phyloP scores from a whole-genome alignment of 345 rosid genomes.

The Balakata baccata region DNA sequence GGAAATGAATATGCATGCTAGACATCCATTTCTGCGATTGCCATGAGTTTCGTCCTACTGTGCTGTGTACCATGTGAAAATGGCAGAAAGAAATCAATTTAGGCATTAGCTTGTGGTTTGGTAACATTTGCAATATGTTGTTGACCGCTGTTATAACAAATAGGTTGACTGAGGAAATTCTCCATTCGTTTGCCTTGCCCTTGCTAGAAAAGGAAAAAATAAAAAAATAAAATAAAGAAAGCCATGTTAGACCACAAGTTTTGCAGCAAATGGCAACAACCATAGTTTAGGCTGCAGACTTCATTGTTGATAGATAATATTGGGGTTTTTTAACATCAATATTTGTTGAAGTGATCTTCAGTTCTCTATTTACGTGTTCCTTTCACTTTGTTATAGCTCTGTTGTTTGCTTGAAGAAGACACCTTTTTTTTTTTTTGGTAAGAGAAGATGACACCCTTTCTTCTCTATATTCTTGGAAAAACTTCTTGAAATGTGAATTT shows the following conservation, averaged over 20 bases:
- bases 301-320: not conserved
- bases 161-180: not conserved
- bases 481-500: not conserved
- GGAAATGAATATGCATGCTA: not conserved
- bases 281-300: not conserved
- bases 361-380: not conserved
- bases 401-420: not conserved
- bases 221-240: no score
- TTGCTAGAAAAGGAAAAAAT: not conserved
- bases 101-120: no score
- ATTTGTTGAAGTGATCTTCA: not conserved
- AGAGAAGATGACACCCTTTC: no score
- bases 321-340: not conserved
- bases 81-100: no score
- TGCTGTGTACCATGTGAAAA: no score
- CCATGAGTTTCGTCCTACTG: not conserved
- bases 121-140: no score
- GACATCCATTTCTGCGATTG: not conserved
- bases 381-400: not conserved
- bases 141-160: not conserved
- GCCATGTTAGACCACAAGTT: not conserved
- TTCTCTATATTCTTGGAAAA: not conserved
- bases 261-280: not conserved
- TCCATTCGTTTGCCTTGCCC: not conserved
- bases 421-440: no score